Evolutionary conservation across 2,329 filamentous ascomycete genomes (phyloP).

Genomic region (Trichoderma sp.): DNA sequence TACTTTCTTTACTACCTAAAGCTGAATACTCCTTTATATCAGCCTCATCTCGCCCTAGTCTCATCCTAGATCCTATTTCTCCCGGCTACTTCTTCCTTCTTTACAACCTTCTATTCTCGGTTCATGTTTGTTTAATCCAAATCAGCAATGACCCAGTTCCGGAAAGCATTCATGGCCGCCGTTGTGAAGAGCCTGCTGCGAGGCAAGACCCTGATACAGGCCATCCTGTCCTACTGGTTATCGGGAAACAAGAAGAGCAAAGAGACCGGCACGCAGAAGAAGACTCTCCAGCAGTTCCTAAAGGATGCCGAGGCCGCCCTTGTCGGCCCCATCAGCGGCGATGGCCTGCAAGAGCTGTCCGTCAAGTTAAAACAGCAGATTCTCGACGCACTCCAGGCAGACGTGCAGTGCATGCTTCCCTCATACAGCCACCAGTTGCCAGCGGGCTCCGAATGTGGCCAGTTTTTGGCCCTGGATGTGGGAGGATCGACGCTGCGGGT

Average conservation of each 20-base stretch:
- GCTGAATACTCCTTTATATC: constrained; percentile 8
- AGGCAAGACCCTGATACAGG: constrained; percentile 61
- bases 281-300: constrained; percentile 54
- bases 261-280: constrained; percentile 31
- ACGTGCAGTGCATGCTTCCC: constrained; percentile 63
- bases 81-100: not conserved
- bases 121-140: constrained; percentile 54
- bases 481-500: constrained; percentile 69
- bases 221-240: constrained; percentile 57
- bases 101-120: constrained; percentile 33
- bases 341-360: constrained; percentile 51
- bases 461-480: constrained; percentile 66
- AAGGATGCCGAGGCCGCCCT: constrained; percentile 57
- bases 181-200: constrained; percentile 59
- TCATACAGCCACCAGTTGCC: constrained; percentile 67
- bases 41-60: constrained; percentile 10
- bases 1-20: constrained; percentile 7
- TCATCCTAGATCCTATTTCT: constrained; percentile 6
- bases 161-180: constrained; percentile 56
- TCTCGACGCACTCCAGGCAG: constrained; percentile 51
- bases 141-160: constrained; percentile 60
- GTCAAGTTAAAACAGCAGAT: constrained; percentile 57
- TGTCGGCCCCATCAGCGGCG: constrained; percentile 49
- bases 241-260: constrained; percentile 35
- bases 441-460: constrained; percentile 59